These are phyloP conservation scores for Boletus rubescentipes DNA, from an alignment of 768 basidiomycete species.

Conservation along the genomic window DNA sequence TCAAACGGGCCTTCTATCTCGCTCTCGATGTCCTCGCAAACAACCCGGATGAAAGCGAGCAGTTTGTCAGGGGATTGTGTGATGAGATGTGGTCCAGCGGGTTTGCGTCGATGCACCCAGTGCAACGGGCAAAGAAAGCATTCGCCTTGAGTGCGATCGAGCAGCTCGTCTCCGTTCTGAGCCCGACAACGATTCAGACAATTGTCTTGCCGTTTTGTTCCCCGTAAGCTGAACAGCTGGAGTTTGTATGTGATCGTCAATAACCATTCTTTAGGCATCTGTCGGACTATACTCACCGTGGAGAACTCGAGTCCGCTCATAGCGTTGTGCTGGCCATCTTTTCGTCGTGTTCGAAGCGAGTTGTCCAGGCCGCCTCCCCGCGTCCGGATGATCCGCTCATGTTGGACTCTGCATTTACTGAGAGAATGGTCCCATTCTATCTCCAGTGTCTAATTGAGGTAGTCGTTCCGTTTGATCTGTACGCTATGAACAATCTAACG, in stretches of 20 bases:
- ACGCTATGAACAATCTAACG: not conserved
- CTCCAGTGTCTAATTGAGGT: slow-evolving; percentile 70
- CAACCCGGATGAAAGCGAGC: slow-evolving; percentile 36
- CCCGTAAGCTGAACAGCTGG: slow-evolving; percentile 49
- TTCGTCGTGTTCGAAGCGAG: slow-evolving; percentile 52
- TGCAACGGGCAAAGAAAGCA: slow-evolving; percentile 43
- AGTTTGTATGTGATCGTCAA: not conserved
- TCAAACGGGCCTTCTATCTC: slow-evolving; percentile 74
- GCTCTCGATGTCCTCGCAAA: slow-evolving; percentile 70
- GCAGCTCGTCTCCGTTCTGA: slow-evolving; percentile 67
- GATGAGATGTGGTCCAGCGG: slow-evolving; percentile 28
- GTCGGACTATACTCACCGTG: slow-evolving; percentile 54
- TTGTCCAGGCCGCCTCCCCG: slow-evolving; percentile 10
- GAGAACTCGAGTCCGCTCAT: slow-evolving; percentile 85
- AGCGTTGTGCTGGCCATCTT: slow-evolving; percentile 79
- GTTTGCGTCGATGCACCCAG: slow-evolving; percentile 24
- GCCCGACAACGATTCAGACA: slow-evolving; percentile 49
- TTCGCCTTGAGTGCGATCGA: slow-evolving; percentile 75
- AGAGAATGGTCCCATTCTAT: slow-evolving; percentile 73
- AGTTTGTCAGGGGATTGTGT: slow-evolving; percentile 39
- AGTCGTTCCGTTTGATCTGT: slow-evolving; percentile 14
- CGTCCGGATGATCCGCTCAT: slow-evolving; percentile 6
- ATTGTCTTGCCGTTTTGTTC: slow-evolving; percentile 60
- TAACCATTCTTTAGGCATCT: slow-evolving; percentile 49
- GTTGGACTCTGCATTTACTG: slow-evolving; percentile 41